Evolutionary conservation across 139 green algal genomes (phyloP), one percentile per base, ranked within the genome.

Genomic region (Asterochloris sp.): DNA sequence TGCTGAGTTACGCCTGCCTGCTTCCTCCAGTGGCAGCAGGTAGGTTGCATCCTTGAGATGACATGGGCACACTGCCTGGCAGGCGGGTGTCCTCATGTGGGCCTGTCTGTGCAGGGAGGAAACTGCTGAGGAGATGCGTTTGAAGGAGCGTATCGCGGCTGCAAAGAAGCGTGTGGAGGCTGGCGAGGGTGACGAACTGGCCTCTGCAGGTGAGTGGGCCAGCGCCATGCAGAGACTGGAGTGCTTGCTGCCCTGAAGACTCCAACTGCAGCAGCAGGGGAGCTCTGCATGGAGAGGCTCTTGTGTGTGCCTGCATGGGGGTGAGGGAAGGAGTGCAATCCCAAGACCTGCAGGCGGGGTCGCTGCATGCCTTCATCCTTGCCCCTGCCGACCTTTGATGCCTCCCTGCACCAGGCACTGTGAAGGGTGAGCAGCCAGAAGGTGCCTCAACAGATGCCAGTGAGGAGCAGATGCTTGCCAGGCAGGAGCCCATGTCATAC

Each of bases 111-210:
- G n/a, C 89, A 92, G 91, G 83, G 85, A 92, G 11, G 82, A 90
- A 47, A 92, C 84, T 0, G 78, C 85, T 13, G 92, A 92, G 68
- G 91, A 95, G 87, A 85, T 84, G 78, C 79, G 78, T 26, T 82
- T 94, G 67, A 73, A 87, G 61, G 76, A 78, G 16, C 84, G 91
- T 67, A 86, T 94, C 13, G 85, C 88, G 74, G 83, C 82, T 69
- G 85, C 94, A 73, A 76, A 83, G 38, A 64, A 78, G 17, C 63
- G 82, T 1, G 78, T 88, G 67, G 75, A 88, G 74, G 76, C 80
- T 15, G 86, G 87, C 38, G 85, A 86, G 83, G 81, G 84, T 28
- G 78, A 87, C n/a, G 61, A 74, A 21, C 63, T 66, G 14, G 26
- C 21, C 24, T 74, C 62, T 64, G 78, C 63, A 21, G 24, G 60